A percentile compares a stretch with the other conserved stretches of the same genome.
Conservation (phyloP, 2,329 filamentous ascomycete species). For the Dothideomycetidae sp. region DNA sequence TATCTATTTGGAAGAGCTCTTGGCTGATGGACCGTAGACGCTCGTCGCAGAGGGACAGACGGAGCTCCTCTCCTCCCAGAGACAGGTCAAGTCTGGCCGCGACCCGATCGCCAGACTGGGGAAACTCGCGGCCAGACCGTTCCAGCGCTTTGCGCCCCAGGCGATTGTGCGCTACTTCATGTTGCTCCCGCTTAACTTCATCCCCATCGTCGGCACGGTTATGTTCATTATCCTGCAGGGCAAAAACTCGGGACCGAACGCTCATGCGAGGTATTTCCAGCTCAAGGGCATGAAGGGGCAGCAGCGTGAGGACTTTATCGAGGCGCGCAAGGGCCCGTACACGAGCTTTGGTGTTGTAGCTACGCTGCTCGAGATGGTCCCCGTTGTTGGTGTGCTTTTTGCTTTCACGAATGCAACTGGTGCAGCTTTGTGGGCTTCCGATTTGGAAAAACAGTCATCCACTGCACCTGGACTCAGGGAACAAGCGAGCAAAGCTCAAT, state of each 20-base stretch:
- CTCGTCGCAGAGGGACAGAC: constrained; percentile 41
- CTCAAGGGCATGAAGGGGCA: constrained; percentile 65
- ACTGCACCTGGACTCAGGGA: constrained; percentile 22
- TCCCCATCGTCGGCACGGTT: constrained; percentile 73
- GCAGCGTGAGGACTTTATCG: constrained; percentile 54
- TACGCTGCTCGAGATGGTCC: constrained; percentile 71
- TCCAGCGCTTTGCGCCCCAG: constrained; percentile 37
- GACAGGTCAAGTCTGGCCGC: constrained; percentile 48
- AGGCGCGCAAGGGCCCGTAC: constrained; percentile 59
- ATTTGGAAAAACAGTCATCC: constrained; percentile 21
- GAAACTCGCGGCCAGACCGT: constrained; percentile 41
- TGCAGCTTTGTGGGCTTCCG: constrained; percentile 86
- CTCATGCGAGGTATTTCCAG: constrained; percentile 65
- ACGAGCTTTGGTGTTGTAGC: constrained; percentile 63
- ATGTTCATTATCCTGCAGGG: constrained; percentile 65
- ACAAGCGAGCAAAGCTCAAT: constrained; percentile 19
- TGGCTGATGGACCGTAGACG: constrained; percentile 26
- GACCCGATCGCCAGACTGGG: constrained; percentile 44
- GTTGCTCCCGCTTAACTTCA: constrained; percentile 84
- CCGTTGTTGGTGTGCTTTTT: constrained; percentile 69
- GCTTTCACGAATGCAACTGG: constrained; percentile 85
- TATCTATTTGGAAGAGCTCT: no score
- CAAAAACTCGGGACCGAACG: constrained; percentile 37
- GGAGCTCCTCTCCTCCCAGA: constrained; percentile 56
- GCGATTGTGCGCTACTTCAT: constrained; percentile 65